A percentile compares a stretch with the other conserved stretches of the same genome.
phyloP scores from a whole-genome alignment of 257 asterid genomes.

The Petunia axillaris region DNA sequence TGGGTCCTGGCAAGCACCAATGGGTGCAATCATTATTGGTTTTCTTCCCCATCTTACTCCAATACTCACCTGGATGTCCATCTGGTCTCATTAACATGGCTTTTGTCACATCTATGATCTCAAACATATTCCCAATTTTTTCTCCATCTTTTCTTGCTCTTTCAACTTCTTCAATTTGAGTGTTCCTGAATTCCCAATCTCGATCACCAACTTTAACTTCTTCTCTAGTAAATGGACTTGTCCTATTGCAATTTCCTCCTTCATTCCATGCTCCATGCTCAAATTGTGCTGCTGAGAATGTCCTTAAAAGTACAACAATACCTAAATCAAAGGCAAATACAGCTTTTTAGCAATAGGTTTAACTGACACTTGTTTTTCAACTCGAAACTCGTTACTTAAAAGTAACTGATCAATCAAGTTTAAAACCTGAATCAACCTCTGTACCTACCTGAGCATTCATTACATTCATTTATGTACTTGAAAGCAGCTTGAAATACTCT shows the following conservation, averaged over 20 bases:
- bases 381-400: too few species aligned
- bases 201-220: constrained; percentile 18
- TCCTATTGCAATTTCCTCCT: constrained; percentile 52
- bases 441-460: constrained; percentile 32
- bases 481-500: constrained; percentile 44
- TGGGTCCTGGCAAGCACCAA: constrained; percentile 62
- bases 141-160: constrained; percentile 28
- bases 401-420: neutral
- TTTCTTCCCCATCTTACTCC: constrained; percentile 43
- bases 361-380: too few species aligned
- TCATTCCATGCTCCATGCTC: constrained; percentile 54
- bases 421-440: neutral
- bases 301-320: constrained; percentile 35
- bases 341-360: too few species aligned
- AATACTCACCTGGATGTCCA: constrained; percentile 47
- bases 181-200: constrained; percentile 35
- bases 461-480: constrained; percentile 39
- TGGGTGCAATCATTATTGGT: constrained; percentile 58
- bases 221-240: constrained; percentile 36
- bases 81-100: constrained; percentile 54
- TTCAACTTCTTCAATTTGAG: constrained; percentile 47
- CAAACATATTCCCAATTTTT: constrained; percentile 33
- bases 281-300: constrained; percentile 50
- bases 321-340: neutral
- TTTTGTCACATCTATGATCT: constrained; percentile 46